phyloP scores from a whole-genome alignment of 805 yeast genomes.

The Wickerhamiella allomyrinae region DNA sequence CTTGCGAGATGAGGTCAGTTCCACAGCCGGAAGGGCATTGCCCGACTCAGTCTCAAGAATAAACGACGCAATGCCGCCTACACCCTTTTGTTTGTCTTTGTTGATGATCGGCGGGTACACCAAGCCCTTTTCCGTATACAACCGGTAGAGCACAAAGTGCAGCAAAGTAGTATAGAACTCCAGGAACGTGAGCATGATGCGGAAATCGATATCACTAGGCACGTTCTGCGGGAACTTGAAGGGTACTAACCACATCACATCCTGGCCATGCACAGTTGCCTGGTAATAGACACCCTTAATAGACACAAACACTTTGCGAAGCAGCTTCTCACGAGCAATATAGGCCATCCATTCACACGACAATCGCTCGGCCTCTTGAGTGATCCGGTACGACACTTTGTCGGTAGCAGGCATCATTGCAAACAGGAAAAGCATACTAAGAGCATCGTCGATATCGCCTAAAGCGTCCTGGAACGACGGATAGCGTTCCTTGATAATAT shows the following conservation, averaged over 20 bases:
- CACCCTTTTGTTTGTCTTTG: constrained; percentile 54
- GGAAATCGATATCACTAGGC: constrained; percentile 87
- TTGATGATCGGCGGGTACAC: constrained; percentile 86
- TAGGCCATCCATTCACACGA: constrained; percentile 94
- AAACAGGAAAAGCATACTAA: constrained; percentile 86
- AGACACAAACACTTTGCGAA: constrained; percentile 84
- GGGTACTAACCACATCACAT: constrained; percentile 90
- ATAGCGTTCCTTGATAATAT: constrained; percentile 85
- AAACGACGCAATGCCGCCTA: constrained; percentile 80
- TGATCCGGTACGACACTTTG: constrained; percentile 60
- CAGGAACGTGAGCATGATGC: constrained; percentile 91
- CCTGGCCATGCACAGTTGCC: constrained; percentile 82
- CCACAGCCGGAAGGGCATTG: constrained; percentile 20
- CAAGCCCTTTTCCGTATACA: constrained; percentile 73
- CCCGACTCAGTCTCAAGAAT: constrained; percentile 38
- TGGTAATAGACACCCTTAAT: constrained; percentile 95
- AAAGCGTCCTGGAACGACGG: constrained; percentile 87
- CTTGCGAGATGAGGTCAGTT: constrained; percentile 30
- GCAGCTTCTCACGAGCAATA: constrained; percentile 67
- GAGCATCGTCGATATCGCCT: constrained; percentile 87
- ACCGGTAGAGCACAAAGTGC: constrained; percentile 73
- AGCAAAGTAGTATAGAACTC: constrained; percentile 88
- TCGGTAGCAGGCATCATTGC: constrained; percentile 92
- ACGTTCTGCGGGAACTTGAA: constrained; percentile 93
- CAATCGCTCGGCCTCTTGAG: constrained; percentile 73